Evolutionary conservation across 2,329 filamentous ascomycete genomes (phyloP).

Genomic region (Fusarium paranaense): DNA sequence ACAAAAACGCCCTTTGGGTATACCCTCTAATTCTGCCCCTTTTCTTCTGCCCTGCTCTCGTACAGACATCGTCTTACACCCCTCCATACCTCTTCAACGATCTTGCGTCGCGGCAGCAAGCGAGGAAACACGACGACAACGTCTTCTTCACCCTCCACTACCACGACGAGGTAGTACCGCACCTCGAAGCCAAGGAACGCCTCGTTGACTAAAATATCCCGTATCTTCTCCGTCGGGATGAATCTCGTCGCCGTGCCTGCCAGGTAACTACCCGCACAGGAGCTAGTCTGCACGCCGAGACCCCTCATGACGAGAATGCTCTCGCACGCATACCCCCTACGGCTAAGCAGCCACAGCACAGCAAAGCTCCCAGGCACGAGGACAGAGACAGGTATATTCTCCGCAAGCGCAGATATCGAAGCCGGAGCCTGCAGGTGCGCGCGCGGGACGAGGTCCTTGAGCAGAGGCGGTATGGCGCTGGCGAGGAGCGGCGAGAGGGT

Average conservation of each 20-base stretch:
- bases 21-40: constrained; percentile 32
- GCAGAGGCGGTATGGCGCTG: constrained; percentile 21
- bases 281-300: constrained; percentile 89
- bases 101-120: constrained; percentile 77
- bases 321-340: constrained; percentile 73
- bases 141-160: constrained; percentile 89
- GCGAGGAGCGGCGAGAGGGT: constrained; percentile 47
- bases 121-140: constrained; percentile 95
- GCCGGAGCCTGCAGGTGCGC: constrained; percentile 48
- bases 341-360: constrained; percentile 58
- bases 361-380: constrained; percentile 52
- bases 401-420: constrained; percentile 49
- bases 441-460: constrained; percentile 22
- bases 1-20: constrained; percentile 14
- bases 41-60: constrained; percentile 56
- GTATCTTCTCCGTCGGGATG: constrained; percentile 92
- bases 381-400: constrained; percentile 52
- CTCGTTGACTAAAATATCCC: constrained; percentile 94
- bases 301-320: constrained; percentile 89
- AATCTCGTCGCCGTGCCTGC: constrained; percentile 61
- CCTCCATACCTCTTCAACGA: constrained; percentile 92
- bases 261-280: constrained; percentile 72
- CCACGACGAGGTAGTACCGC: constrained; percentile 86
- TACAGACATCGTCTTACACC: constrained; percentile 86
- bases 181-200: constrained; percentile 94